These are phyloP conservation scores for Geosmithia flava DNA, from an alignment of 2,329 filamentous ascomycete species.

Conservation along the genomic window DNA sequence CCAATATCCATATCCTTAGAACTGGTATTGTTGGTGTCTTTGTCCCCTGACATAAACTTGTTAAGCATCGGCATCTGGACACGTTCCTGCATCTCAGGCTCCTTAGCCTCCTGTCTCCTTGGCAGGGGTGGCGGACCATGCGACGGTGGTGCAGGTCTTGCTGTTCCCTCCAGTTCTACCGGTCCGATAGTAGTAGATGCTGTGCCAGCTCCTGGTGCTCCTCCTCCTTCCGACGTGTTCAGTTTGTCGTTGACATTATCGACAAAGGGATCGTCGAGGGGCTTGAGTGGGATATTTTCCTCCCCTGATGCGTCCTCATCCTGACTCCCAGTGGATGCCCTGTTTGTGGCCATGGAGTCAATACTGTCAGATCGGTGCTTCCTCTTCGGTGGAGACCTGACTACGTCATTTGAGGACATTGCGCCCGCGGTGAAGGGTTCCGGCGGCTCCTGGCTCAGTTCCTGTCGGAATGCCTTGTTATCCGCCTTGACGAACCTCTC, in stretches of 20 bases:
- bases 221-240: background rate
- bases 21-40: slow-evolving; percentile 1
- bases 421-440: slow-evolving; percentile 4
- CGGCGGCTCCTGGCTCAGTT: slow-evolving; percentile 27
- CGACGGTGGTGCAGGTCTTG: background rate
- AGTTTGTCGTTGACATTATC: slow-evolving; percentile 15
- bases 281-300: background rate
- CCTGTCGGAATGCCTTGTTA: slow-evolving; percentile 37
- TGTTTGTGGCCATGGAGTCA: slow-evolving; percentile 33
- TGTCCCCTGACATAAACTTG: slow-evolving; percentile 5
- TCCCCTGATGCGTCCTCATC: background rate
- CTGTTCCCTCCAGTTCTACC: too few relatives aligned
- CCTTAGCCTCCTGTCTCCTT: slow-evolving; percentile 7
- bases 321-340: slow-evolving; percentile 27
- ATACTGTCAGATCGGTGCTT: slow-evolving; percentile 31
- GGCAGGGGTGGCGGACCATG: slow-evolving; percentile 1
- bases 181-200: too few relatives aligned
- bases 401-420: slow-evolving; percentile 7
- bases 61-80: slow-evolving; percentile 14
- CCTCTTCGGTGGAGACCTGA: slow-evolving; percentile 30
- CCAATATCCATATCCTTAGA: slow-evolving; percentile 13
- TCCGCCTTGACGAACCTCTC: slow-evolving; percentile 37
- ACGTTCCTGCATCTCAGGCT: slow-evolving; percentile 34
- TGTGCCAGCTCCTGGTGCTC: too few relatives aligned
- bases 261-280: background rate